phyloP scores from a whole-genome alignment of 2,329 filamentous ascomycete species.

The Alternaria sp. region DNA sequence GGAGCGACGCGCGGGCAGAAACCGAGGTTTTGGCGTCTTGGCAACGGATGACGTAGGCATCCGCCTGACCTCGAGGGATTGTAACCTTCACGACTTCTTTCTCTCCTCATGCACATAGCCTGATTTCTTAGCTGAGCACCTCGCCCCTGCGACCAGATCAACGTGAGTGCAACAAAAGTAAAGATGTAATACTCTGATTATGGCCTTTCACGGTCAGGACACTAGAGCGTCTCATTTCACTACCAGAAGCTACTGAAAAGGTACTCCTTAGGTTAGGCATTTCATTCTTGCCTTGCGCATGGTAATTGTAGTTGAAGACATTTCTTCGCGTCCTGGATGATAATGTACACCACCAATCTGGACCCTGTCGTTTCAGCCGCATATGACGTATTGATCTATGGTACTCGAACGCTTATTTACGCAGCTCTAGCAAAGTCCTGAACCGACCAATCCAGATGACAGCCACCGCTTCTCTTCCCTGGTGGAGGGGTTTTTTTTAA shows the following conservation, averaged over 20 bases:
- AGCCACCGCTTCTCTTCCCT: too few species aligned
- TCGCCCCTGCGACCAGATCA: background rate
- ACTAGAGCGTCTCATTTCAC: background rate
- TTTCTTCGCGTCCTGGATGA: background rate
- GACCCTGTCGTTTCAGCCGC: background rate
- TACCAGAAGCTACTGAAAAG: background rate
- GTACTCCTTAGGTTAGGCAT: background rate
- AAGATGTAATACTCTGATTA: rapidly evolving
- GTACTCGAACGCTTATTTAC: too few species aligned
- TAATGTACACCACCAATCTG: background rate
- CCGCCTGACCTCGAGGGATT: too few species aligned
- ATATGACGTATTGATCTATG: too few species aligned
- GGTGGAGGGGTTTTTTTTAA: too few species aligned
- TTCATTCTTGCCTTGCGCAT: background rate
- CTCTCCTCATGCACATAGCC: too few species aligned
- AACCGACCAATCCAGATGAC: too few species aligned
- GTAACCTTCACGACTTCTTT: background rate
- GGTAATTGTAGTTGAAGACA: too few species aligned
- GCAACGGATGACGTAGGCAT: background rate
- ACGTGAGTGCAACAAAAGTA: background rate
- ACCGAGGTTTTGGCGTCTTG: background rate
- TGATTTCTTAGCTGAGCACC: too few species aligned
- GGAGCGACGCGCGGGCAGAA: background rate
- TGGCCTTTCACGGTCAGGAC: background rate
- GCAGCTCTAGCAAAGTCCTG: too few species aligned